phyloP scores from a whole-genome alignment of 768 basidiomycete species.

The Leccinum longicurvipes region DNA sequence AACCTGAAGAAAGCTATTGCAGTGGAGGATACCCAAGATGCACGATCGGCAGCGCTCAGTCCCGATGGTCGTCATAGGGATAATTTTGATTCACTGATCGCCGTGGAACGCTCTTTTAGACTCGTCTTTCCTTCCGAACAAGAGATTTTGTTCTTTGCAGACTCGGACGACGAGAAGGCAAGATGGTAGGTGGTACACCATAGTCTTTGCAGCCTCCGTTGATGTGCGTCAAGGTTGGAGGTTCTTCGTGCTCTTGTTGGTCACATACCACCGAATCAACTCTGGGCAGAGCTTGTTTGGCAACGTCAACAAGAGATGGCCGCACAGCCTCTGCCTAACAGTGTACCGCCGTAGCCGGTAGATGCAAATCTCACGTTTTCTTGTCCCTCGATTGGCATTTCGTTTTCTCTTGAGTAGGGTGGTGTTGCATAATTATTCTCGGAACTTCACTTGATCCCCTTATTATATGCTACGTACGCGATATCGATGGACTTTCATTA shows the following conservation, averaged over 20 bases:
- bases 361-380: neutral
- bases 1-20: conserved; percentile 79
- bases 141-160: conserved; percentile 87
- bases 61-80: conserved; percentile 45
- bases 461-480: conserved; percentile 17
- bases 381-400: conserved; percentile 7
- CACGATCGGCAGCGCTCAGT: conserved; percentile 43
- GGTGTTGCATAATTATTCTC: neutral
- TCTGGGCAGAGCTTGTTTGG: conserved; percentile 93
- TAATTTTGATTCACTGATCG: conserved; percentile 62
- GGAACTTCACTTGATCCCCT: conserved; percentile 2
- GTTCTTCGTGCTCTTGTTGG: conserved; percentile 82
- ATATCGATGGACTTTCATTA: neutral
- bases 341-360: neutral
- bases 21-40: conserved; percentile 74
- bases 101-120: conserved; percentile 82
- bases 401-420: conserved; percentile 8
- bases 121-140: conserved; percentile 74
- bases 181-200: conserved; percentile 59
- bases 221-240: conserved; percentile 60
- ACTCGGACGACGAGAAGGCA: conserved; percentile 82
- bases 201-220: neutral
- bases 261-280: conserved; percentile 84
- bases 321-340: conserved; percentile 12
- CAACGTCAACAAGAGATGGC: conserved; percentile 60